Conservation (phyloP, 2,329 filamentous ascomycete species). For the Pseudocercospora cruenta region DNA sequence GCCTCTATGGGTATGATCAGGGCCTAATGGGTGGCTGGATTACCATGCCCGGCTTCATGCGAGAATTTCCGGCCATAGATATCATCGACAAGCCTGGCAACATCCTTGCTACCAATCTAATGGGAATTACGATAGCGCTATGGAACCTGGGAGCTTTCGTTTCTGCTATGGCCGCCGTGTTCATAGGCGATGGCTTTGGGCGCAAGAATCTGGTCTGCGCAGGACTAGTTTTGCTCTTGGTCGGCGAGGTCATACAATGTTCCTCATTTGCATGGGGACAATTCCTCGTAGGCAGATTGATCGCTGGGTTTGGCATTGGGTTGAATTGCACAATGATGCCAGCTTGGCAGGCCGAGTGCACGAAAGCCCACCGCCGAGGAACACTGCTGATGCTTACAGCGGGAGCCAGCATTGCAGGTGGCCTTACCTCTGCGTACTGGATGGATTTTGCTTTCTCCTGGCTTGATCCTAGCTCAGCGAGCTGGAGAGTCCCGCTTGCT, state of each 20-base stretch:
- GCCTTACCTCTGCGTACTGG: slow-evolving; percentile 50
- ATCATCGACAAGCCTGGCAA: slow-evolving; percentile 41
- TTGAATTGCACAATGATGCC: slow-evolving; percentile 50
- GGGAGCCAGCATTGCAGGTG: slow-evolving; percentile 50
- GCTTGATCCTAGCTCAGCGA: slow-evolving; percentile 35
- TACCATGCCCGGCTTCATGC: slow-evolving; percentile 66
- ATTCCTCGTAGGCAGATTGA: slow-evolving; percentile 54
- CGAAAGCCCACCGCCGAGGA: slow-evolving; percentile 50
- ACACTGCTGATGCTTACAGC: slow-evolving; percentile 54
- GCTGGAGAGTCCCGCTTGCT: slow-evolving; percentile 39
- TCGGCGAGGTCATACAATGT: slow-evolving; percentile 64
- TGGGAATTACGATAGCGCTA: slow-evolving; percentile 46
- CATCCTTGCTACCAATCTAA: slow-evolving; percentile 42
- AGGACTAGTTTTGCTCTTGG: slow-evolving; percentile 60
- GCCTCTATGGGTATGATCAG: slow-evolving; percentile 22
- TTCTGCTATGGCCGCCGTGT: slow-evolving; percentile 46
- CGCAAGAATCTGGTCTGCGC: slow-evolving; percentile 61
- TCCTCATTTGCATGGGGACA: slow-evolving; percentile 50
- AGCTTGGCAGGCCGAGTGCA: slow-evolving; percentile 53
- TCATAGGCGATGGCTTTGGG: slow-evolving; percentile 61
- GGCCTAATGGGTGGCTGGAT: slow-evolving; percentile 56
- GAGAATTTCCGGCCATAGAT: slow-evolving; percentile 47
- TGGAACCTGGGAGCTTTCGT: slow-evolving; percentile 51
- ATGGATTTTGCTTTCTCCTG: slow-evolving; percentile 39
- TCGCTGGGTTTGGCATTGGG: slow-evolving; percentile 53